Evolutionary conservation across 2,329 filamentous ascomycete genomes (phyloP), one percentile per base, ranked within the genome.

Genomic region (Pestalotiopsis sp.): DNA sequence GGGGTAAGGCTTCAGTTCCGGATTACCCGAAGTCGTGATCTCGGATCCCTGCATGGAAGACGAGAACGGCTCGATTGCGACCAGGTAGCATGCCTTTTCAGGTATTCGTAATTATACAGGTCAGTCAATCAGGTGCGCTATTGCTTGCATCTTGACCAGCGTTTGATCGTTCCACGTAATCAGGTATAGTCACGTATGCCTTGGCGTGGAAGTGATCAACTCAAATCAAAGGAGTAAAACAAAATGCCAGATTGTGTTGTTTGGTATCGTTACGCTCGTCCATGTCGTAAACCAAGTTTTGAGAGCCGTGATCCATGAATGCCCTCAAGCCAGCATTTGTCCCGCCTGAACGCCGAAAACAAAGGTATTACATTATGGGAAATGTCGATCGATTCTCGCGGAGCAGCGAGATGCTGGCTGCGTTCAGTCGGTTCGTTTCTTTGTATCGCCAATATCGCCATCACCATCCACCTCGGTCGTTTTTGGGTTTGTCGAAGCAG

Each of bases 401-500:
- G 4, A 45, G 27, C 14, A 57, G n/a, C 12, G 20, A 11, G 6
- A 36, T 7, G 27, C 17, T 38, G 39, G 38, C 6, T n/a, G 23
- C 25, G 14, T 38, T 69, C 72, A 81, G 69, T 81, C 79, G 52
- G 75, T 77, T 68, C 79, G 78, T 69, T 80, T 81, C 72, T 79
- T 80, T 69, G 72, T 67, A 23, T 74, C 72, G 27, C 66, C 69
- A 39, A 71, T 71, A 41, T 78, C 78, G 17, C 68, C 74, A n/a
- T n/a, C 45, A 5, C 75, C 73, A 38, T 76, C 75, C 41, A 72
- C 68, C n/a, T 76, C 76, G 38, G 69, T 65, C 56, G 71, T 70
- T 60, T 77, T 77, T 3, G 58, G 38, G 39, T 64, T 67, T 11
- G 17, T 67, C 9, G 66, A 59, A 68, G 4, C 69, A 70, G 45